Conservation (phyloP, 805 yeast genomes). For the Cyberlindnera mycetangii region DNA sequence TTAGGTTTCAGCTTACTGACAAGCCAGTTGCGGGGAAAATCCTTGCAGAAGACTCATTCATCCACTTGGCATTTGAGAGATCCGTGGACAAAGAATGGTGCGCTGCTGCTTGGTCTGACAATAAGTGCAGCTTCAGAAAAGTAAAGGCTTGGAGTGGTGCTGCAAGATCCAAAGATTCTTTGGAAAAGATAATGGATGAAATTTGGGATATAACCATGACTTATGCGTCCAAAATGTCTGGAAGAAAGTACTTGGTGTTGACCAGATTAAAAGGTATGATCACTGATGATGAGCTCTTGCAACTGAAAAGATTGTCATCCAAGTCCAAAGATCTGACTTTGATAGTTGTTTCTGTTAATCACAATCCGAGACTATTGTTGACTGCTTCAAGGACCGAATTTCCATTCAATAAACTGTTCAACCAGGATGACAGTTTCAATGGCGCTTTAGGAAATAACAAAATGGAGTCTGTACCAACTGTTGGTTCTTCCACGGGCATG, state of each 20-base stretch:
- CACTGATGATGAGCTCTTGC: conserved; percentile 78
- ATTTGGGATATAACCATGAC: conserved; percentile 59
- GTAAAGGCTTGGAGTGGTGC: conserved; percentile 64
- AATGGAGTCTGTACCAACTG: conserved; percentile 24
- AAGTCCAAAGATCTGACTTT: conserved; percentile 53
- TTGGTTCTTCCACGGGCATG: conserved; percentile 27
- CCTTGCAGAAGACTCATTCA: conserved; percentile 64
- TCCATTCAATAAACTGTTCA: conserved; percentile 34
- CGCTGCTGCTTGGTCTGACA: conserved; percentile 87
- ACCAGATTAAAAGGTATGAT: conserved; percentile 71
- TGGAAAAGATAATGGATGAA: conserved; percentile 60
- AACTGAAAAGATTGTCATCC: conserved; percentile 72
- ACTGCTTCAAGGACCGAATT: conserved; percentile 31
- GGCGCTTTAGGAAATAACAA: conserved; percentile 3
- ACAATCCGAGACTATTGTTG: conserved; percentile 47
- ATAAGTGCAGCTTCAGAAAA: conserved; percentile 61
- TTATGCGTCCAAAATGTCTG: conserved; percentile 32
- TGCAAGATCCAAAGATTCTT: conserved; percentile 31
- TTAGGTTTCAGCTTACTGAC: conserved; percentile 43
- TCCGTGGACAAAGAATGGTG: conserved; percentile 83
- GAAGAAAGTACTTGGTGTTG: conserved; percentile 59
- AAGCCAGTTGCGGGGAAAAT: conserved; percentile 34
- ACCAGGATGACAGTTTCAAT: conserved; percentile 23
- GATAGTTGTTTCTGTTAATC: conserved; percentile 67
- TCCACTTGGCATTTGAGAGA: conserved; percentile 84